A percentile compares a stretch with the other conserved stretches of the same genome.
phyloP scores from a whole-genome alignment of 768 basidiomycete species.

The Suillus sp. region DNA sequence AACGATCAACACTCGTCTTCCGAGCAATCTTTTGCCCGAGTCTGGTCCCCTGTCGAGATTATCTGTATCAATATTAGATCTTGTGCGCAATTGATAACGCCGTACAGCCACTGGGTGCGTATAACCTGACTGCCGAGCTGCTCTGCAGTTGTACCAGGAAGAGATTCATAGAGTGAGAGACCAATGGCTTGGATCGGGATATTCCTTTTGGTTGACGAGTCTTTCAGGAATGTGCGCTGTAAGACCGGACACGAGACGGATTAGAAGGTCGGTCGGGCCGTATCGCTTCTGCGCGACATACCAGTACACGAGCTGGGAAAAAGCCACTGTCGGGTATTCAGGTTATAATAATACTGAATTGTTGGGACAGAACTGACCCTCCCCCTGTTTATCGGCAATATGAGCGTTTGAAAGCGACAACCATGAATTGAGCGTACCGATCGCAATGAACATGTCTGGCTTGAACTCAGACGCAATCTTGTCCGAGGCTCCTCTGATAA shows the following conservation, averaged over 20 bases:
- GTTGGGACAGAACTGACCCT: constrained; percentile 58
- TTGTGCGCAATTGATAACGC: constrained; percentile 15
- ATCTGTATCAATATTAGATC: constrained; percentile 11
- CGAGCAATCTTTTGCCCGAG: constrained; percentile 69
- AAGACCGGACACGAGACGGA: constrained; percentile 4
- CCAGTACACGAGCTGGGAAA: constrained; percentile 93
- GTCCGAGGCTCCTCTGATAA: constrained; percentile 67
- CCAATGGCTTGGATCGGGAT: constrained; percentile 97
- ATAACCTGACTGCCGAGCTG: constrained; percentile 84
- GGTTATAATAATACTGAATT: constrained; percentile 18
- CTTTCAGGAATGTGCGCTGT: constrained; percentile 84
- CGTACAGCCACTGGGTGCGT: constrained; percentile 95
- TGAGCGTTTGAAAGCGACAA: constrained; percentile 9
- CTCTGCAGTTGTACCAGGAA: constrained; percentile 73
- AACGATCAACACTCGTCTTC: constrained; percentile 80
- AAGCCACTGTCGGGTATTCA: constrained; percentile 65
- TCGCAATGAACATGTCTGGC: constrained; percentile 85
- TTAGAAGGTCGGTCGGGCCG: constrained; percentile 5
- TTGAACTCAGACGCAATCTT: constrained; percentile 78
- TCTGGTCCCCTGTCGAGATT: constrained; percentile 56
- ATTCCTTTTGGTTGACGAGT: constrained; percentile 66
- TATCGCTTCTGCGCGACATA: constrained; percentile 27
- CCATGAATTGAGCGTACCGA: constrained; percentile 50
- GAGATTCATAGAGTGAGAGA: constrained; percentile 89
- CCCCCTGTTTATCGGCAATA: constrained; percentile 51